Percentiles rank a stretch among this genome's conserved stretches.
Evolutionary conservation across 805 yeast genomes (phyloP).

Genomic region (Kluyveromyces dobzhanskii): DNA sequence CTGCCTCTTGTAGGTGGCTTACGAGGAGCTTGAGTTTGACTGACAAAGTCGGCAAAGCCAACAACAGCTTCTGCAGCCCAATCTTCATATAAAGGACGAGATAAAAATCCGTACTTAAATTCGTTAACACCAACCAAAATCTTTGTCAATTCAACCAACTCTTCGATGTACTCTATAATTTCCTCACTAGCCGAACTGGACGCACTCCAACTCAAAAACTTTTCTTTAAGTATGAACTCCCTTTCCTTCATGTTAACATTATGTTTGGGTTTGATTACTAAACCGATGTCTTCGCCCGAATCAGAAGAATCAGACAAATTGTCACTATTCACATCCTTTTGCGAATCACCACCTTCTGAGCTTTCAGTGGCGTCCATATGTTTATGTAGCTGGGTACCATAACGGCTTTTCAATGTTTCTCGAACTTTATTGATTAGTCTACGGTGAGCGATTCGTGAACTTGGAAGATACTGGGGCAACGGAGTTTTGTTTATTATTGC

Average conservation of each 20-base stretch:
- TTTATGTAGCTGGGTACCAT: slow-evolving; percentile 11
- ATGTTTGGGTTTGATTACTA: slow-evolving; percentile 6
- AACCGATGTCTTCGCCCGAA: slow-evolving; percentile 18
- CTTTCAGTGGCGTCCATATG: slow-evolving; percentile 1
- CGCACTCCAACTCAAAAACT: slow-evolving; percentile 44
- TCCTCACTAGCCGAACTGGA: slow-evolving; percentile 42
- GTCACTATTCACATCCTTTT: neutral
- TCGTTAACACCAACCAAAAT: slow-evolving; percentile 40
- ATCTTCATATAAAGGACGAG: slow-evolving; percentile 37
- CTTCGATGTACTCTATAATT: slow-evolving; percentile 42
- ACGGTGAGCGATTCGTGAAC: slow-evolving; percentile 40
- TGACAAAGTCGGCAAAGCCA: slow-evolving; percentile 28
- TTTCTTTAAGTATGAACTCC: slow-evolving; percentile 28
- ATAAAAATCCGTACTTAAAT: slow-evolving; percentile 43
- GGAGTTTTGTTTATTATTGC: slow-evolving; percentile 39
- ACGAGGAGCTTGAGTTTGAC: slow-evolving; percentile 3
- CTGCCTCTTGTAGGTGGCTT: neutral
- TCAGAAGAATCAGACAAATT: slow-evolving; percentile 1
- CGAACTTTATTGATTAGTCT: slow-evolving; percentile 37
- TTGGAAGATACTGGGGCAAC: slow-evolving; percentile 43
- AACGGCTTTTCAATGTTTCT: slow-evolving; percentile 28
- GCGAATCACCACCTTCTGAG: neutral
- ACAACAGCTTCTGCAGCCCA: slow-evolving; percentile 36
- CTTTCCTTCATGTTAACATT: slow-evolving; percentile 1
- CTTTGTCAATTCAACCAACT: slow-evolving; percentile 34